Evolutionary conservation across 2,329 filamentous ascomycete genomes (phyloP), one percentile per base, ranked within the genome.

Genomic region (Eutypella sp.): DNA sequence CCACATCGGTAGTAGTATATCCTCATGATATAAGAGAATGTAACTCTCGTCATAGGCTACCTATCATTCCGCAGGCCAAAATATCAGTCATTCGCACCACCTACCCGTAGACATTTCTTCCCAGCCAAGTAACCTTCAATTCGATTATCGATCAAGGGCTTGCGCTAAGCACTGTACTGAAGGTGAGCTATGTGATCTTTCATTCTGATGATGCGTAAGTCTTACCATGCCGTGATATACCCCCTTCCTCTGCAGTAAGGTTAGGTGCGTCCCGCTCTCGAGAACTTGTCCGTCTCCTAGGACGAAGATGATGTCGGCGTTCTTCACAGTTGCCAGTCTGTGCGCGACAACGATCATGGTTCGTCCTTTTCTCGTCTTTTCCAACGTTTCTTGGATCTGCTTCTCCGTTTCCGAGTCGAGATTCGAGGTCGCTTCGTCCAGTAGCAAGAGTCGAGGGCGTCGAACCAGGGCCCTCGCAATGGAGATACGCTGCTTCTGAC

Each of bases 281-380:
- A 80, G 58, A 44, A 81, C 66, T 52, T 70, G 75, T 4, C 83
- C 81, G 44, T 82, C 76, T 6, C 85, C 85, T 40, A 93, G 77
- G 0, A 92, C 86, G 57, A 87, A 89, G 41, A 91, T 91, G 13
- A 83, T 67, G 61, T 92, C 83, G 2, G 87, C 85, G 55, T 90
- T 84, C 60, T 87, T 86, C 22, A 91, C 81, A 9, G 85, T 92
- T 0, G 84, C 83, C 42, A 91, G 70, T 18, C 87, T 73, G 62
- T 92, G 88, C 1, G 88, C 87, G 10, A 92, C 85, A 2, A 86
- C 85, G 6, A 92, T 73, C 49, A 87, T 87, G 1, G 87, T 82
- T 7, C 77, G 67, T 15, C 75, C 76, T 57, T 78, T 75, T 15
- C 73, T 74, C 0, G 79, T 81, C 37, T 70, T 72, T 67, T 89